These are phyloP conservation scores for Pilaira anomala DNA, from an alignment of 192 early-diverging fungal species.

Conservation along the genomic window DNA sequence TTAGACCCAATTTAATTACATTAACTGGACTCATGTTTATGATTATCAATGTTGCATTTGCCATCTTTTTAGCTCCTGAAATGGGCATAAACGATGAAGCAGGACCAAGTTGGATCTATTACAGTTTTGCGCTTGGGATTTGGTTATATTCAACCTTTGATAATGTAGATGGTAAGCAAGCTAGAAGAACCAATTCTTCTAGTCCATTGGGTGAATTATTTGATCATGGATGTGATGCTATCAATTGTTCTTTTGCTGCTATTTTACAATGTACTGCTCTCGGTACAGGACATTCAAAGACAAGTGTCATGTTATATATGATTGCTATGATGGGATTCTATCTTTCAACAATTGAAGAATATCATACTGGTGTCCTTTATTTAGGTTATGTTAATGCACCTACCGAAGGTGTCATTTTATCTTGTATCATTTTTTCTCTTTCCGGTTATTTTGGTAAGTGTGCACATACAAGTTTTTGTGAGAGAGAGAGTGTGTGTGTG, in stretches of 20 bases:
- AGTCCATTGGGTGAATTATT: constrained; percentile 93
- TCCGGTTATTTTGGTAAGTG: constrained; percentile 61
- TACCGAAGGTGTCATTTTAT: constrained; percentile 78
- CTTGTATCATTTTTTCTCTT: constrained; percentile 55
- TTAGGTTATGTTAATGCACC: constrained; percentile 81
- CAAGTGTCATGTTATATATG: constrained; percentile 26
- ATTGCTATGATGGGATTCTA: constrained; percentile 60
- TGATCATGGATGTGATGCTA: constrained; percentile 73
- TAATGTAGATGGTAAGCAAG: constrained; percentile 94
- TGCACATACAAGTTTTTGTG: background rate
- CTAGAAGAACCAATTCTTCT: constrained; percentile 79
- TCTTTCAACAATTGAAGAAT: constrained; percentile 88
- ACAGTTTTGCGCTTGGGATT: constrained; percentile 69
- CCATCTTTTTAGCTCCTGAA: constrained; percentile 69
- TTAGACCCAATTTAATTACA: constrained; percentile 86
- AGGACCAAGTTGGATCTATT: constrained; percentile 79
- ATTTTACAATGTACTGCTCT: constrained; percentile 23
- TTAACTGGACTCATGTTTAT: constrained; percentile 81
- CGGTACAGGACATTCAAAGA: constrained; percentile 23
- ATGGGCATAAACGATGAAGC: constrained; percentile 50
- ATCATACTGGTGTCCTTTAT: constrained; percentile 85
- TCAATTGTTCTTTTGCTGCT: constrained; percentile 34
- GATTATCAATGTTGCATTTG: constrained; percentile 64
- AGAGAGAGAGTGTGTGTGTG: background rate
- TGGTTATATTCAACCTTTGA: constrained; percentile 89